Percentiles rank a stretch among this genome's conserved stretches.
Conservation (phyloP, 257 asterid species). For the Capsicum chinense region DNA sequence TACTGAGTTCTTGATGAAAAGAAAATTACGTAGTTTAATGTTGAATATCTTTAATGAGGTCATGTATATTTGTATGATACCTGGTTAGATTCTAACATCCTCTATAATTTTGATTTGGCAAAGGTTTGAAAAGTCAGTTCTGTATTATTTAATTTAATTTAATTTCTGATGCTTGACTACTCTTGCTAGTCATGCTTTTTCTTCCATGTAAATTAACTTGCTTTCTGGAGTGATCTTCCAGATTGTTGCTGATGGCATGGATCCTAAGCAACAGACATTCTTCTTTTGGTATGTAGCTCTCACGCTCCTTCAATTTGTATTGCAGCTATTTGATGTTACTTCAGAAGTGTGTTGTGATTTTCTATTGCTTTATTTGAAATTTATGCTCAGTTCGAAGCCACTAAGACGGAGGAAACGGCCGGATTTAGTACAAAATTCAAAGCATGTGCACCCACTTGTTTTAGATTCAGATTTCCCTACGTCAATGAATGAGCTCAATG, state of each 20-base stretch:
- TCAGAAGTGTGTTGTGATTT: constrained; percentile 30
- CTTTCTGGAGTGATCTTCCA: constrained; percentile 43
- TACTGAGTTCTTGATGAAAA: constrained; percentile 24
- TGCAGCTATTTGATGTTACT: constrained; percentile 26
- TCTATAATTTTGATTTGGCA: background rate
- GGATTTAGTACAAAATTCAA: constrained; percentile 53
- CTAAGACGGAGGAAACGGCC: constrained; percentile 56
- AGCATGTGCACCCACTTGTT: constrained; percentile 75
- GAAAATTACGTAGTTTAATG: constrained; percentile 4
- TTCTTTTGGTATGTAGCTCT: constrained; percentile 65
- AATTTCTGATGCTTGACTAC: background rate
- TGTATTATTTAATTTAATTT: background rate
- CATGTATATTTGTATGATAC: constrained; percentile 15
- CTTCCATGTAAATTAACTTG: constrained; percentile 20
- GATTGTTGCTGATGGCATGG: constrained; percentile 87
- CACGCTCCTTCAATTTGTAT: constrained; percentile 26
- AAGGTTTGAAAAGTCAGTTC: constrained; percentile 1
- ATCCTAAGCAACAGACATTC: constrained; percentile 89
- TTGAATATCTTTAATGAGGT: background rate
- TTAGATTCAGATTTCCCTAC: constrained; percentile 64
- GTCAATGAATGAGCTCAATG: constrained; percentile 56
- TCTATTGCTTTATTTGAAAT: constrained; percentile 36
- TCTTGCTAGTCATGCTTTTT: background rate
- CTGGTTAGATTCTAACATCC: background rate
- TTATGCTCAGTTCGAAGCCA: constrained; percentile 67